Evolutionary conservation across 352 stramenopile species (phyloP).

Genomic region (Globisporangium parvum): DNA sequence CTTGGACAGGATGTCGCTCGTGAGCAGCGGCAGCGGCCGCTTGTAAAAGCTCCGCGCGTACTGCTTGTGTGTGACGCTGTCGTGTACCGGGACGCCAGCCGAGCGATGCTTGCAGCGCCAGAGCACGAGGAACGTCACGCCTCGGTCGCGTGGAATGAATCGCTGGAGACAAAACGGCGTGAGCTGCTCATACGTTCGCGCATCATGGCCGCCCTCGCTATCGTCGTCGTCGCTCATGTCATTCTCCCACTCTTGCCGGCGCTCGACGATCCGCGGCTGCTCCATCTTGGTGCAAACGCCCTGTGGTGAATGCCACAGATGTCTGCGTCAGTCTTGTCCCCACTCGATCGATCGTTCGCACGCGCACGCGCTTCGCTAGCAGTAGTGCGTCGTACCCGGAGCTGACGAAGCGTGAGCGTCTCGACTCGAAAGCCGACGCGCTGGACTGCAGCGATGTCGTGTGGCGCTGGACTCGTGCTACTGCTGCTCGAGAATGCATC

Average conservation of each 20-base stretch:
- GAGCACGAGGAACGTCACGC: conserved; percentile 33
- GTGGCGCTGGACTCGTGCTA: neutral
- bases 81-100: neutral
- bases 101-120: conserved; percentile 22
- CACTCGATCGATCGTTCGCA: too few species aligned
- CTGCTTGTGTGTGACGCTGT: conserved; percentile 5
- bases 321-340: neutral
- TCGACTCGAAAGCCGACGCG: conserved; percentile 29
- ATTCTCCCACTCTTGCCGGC: conserved; percentile 4
- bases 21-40: conserved; percentile 9
- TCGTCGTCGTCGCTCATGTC: neutral
- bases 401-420: conserved; percentile 17
- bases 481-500: conserved; percentile 18
- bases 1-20: conserved; percentile 12
- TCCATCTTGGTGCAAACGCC: conserved; percentile 37
- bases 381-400: conserved; percentile 23
- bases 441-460: conserved; percentile 22
- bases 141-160: conserved; percentile 22
- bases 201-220: neutral
- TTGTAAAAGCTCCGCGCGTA: conserved; percentile 12
- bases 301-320: conserved; percentile 11
- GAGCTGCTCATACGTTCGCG: neutral
- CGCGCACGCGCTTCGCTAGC: neutral
- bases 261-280: conserved; percentile 9
- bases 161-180: conserved; percentile 41